These are phyloP conservation scores for Podochytrium sp. DNA, from an alignment of 192 early-diverging fungal genomes.

Conservation along the genomic window DNA sequence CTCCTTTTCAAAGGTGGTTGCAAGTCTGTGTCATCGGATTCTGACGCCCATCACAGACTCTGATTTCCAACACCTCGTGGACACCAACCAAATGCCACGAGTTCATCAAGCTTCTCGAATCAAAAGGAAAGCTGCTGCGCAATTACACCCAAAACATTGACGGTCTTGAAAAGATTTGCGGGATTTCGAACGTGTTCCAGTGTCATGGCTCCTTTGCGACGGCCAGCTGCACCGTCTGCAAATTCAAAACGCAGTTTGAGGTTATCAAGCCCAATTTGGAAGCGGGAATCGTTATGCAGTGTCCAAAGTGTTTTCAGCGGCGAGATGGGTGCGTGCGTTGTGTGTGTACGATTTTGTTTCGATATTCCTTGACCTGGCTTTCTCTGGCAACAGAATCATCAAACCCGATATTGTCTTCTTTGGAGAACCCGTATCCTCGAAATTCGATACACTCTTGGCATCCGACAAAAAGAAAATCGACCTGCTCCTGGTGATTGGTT, in stretches of 20 bases:
- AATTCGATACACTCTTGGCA: conserved; percentile 75
- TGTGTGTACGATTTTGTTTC: not conserved
- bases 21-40: not conserved
- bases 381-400: conserved; percentile 56
- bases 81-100: conserved; percentile 83
- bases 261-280: conserved; percentile 61
- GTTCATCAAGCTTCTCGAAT: conserved; percentile 89
- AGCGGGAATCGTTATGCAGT: conserved; percentile 3
- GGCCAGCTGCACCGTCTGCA: conserved; percentile 87
- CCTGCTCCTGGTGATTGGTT: conserved; percentile 93
- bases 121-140: conserved; percentile 80
- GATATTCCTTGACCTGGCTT: not conserved
- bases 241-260: conserved; percentile 73
- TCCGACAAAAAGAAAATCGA: conserved; percentile 79
- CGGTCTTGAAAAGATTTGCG: conserved; percentile 86
- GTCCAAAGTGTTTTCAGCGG: conserved; percentile 20
- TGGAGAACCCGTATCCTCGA: conserved; percentile 86
- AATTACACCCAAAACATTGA: conserved; percentile 99
- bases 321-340: conserved; percentile 7
- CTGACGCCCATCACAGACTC: not conserved
- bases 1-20: conserved; percentile 80
- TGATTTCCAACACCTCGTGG: conserved; percentile 77
- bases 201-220: conserved; percentile 98
- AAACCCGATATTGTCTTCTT: conserved; percentile 99
- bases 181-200: conserved; percentile 80